phyloP scores from a whole-genome alignment of 1,139 yeast genomes.

The Hemisphaericaspora lyxosophila region DNA sequence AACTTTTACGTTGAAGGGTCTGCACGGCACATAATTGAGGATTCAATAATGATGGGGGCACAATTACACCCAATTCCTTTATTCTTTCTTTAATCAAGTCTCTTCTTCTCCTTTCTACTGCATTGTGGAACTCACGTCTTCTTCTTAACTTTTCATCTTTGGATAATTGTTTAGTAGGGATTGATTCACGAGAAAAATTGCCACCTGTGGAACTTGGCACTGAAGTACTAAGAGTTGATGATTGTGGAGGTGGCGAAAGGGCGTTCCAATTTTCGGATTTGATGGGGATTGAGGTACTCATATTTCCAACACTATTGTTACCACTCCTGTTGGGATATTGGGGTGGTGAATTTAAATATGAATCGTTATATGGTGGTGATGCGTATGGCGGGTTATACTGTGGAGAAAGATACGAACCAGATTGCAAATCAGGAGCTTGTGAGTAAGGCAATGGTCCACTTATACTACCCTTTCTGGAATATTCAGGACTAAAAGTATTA shows the following conservation, averaged over 20 bases:
- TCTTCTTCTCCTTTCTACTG: constrained; percentile 76
- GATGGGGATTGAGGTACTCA: constrained; percentile 27
- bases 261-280: constrained; percentile 16
- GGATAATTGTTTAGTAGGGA: constrained; percentile 48
- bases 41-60: constrained; percentile 67
- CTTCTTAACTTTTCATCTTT: constrained; percentile 70
- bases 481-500: constrained; percentile 29
- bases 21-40: constrained; percentile 49
- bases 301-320: constrained; percentile 1
- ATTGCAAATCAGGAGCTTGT: constrained; percentile 16
- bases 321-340: neutral
- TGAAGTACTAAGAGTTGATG: constrained; percentile 14
- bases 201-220: constrained; percentile 10
- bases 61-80: constrained; percentile 66
- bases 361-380: constrained; percentile 26
- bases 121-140: constrained; percentile 76
- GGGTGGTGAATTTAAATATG: constrained; percentile 41
- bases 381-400: constrained; percentile 25
- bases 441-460: constrained; percentile 13
- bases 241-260: constrained; percentile 28
- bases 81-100: constrained; percentile 76
- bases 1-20: constrained; percentile 41
- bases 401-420: constrained; percentile 29
- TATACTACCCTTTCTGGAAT: constrained; percentile 35
- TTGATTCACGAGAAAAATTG: constrained; percentile 10